phyloP scores from a whole-genome alignment of 2,329 filamentous ascomycete genomes.

The Fusarium lyarnte region DNA sequence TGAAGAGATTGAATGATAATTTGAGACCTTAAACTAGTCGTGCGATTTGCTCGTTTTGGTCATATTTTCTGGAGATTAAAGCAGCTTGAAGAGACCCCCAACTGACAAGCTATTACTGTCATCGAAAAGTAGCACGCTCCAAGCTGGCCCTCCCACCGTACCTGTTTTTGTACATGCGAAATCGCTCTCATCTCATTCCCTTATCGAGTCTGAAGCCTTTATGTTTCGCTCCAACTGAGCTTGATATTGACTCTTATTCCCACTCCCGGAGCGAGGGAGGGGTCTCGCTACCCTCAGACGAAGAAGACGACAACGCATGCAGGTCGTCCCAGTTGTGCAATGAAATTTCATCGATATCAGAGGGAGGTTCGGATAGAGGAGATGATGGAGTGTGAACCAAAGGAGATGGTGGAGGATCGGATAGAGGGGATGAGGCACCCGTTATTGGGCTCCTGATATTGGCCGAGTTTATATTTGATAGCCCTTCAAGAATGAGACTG shows the following conservation, averaged over 20 bases:
- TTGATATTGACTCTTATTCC: background rate
- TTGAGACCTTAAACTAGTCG: background rate
- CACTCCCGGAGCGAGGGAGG: constrained; percentile 17
- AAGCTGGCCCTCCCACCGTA: background rate
- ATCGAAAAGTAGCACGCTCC: background rate
- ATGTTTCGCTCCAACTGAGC: background rate
- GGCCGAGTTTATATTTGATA: background rate
- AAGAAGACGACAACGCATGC: constrained; percentile 25
- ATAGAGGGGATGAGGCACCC: background rate
- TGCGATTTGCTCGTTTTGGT: background rate
- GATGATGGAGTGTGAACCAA: background rate
- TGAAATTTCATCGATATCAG: background rate
- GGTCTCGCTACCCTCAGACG: constrained; percentile 24
- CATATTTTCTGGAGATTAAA: background rate
- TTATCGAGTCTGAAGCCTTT: background rate
- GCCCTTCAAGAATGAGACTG: background rate
- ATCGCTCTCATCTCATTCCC: background rate
- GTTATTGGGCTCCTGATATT: background rate
- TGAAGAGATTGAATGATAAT: background rate
- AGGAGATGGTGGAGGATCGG: background rate
- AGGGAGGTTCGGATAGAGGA: background rate
- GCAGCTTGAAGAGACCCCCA: background rate
- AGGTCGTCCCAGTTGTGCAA: background rate
- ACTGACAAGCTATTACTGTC: background rate
- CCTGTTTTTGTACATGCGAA: background rate